Percentiles rank a stretch among this genome's conserved stretches.
phyloP scores from a whole-genome alignment of 306 rosid species.

The Casuarina cunninghamiana region DNA sequence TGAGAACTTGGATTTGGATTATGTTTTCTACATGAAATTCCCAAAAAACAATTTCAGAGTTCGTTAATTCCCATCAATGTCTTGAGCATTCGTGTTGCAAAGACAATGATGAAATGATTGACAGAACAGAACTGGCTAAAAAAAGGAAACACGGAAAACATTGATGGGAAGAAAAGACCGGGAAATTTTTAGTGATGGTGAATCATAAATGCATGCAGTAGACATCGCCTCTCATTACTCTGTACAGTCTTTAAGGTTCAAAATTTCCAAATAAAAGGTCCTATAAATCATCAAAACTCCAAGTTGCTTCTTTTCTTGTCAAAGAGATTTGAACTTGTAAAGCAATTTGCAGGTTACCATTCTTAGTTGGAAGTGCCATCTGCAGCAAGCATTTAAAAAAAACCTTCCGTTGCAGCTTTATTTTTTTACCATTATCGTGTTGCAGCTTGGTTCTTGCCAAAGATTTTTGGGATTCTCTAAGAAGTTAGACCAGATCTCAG shows the following conservation, averaged over 20 bases:
- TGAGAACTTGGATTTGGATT: too few relatives aligned
- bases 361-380: background rate
- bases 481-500: conserved; percentile 41
- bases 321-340: background rate
- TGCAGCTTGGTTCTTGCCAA: conserved; percentile 25
- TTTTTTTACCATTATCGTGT: background rate
- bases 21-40: too few relatives aligned
- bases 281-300: too few relatives aligned
- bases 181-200: conserved; percentile 31
- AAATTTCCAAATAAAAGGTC: too few relatives aligned
- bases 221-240: conserved; percentile 38
- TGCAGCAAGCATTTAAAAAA: too few relatives aligned
- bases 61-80: too few relatives aligned
- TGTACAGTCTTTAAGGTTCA: background rate
- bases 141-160: conserved; percentile 13
- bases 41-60: too few relatives aligned
- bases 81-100: too few relatives aligned
- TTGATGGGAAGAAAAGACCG: conserved; percentile 43
- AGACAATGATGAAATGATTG: too few relatives aligned
- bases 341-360: background rate
- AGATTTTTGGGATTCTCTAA: conserved; percentile 37
- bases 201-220: conserved; percentile 50
- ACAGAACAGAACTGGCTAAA: too few relatives aligned
- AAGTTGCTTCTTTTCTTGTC: too few relatives aligned
- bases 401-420: too few relatives aligned